These are phyloP conservation scores for Dothidotthia symphoricarpi DNA, from an alignment of 2,329 filamentous ascomycete genomes.

Conservation along the genomic window DNA sequence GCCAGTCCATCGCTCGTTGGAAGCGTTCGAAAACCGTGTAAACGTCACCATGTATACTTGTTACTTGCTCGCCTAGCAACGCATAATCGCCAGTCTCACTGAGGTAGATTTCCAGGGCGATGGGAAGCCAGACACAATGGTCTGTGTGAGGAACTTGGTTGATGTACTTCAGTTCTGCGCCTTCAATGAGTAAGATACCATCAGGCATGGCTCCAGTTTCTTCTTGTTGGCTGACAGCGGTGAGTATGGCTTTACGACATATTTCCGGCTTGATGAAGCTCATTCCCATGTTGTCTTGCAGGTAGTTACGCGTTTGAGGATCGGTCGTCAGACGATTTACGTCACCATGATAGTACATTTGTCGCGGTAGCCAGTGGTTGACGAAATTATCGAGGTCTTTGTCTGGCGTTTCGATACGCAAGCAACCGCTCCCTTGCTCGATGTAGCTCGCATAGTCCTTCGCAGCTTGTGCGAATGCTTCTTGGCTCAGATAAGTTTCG, in stretches of 20 bases:
- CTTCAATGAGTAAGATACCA: conserved; percentile 55
- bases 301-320: conserved; percentile 59
- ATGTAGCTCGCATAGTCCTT: conserved; percentile 54
- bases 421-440: conserved; percentile 50
- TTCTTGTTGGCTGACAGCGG: conserved; percentile 55
- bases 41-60: conserved; percentile 45
- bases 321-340: conserved; percentile 60
- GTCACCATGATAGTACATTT: conserved; percentile 60
- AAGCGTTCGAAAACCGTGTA: conserved; percentile 57
- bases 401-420: conserved; percentile 56
- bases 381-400: conserved; percentile 57
- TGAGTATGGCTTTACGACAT: conserved; percentile 51
- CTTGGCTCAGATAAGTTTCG: conserved; percentile 51
- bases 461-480: conserved; percentile 49
- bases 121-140: conserved; percentile 59
- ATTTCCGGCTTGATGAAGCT: conserved; percentile 55
- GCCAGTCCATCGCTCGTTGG: conserved; percentile 59
- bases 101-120: conserved; percentile 56
- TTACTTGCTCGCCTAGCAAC: conserved; percentile 49
- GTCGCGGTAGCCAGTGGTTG: conserved; percentile 59
- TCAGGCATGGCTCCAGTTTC: conserved; percentile 58
- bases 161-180: conserved; percentile 60
- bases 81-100: conserved; percentile 56
- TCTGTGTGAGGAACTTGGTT: conserved; percentile 62
- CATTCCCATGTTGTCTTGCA: conserved; percentile 63